Evolutionary conservation across 2,329 filamentous ascomycete genomes (phyloP), one percentile per base, ranked within the genome.

Genomic region (Neonectria punicea): DNA sequence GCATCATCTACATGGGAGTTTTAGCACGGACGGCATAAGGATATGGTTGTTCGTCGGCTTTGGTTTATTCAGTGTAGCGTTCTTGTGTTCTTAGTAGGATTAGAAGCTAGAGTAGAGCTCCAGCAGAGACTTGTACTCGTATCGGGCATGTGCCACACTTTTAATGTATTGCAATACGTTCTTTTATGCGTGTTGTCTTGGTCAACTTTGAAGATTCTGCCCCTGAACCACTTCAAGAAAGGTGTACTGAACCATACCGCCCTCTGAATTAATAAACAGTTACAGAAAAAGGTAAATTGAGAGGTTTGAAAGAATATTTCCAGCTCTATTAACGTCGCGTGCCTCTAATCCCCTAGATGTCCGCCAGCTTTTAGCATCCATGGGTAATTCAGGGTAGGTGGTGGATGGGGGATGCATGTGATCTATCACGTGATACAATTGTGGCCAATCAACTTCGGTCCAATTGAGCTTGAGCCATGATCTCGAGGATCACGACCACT

Each of bases 401-500:
- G 2, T 16, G 6, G 25, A 11, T 16, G n/a, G 7, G 28, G 5
- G 13, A 30, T 18, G 5, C 28, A 28, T 3, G 5, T 0, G 1
- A 30, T 0, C 25, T 2, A 22, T 62, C 74, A 76, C 73, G 74
- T 76, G 74, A 76, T 32, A 2, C 1, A 0, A 7, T 28, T 16
- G 57, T 58, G 65, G 58, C 74, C 72, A 76, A 74, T 74, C 70
- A 74, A 30, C 49, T 65, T 49, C n/a, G 46, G 53, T 65, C 56
- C 68, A 75, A 74, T 75, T 73, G 69, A 74, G 69, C 71, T 75
- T 65, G 69, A 55, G 66, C 49, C 46, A 57, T 63, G 60, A 73
- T 70, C 71, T 64, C 67, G 57, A 71, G 66, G 71, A 71, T 68
- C 74, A 75, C 71, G 67, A 74, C 70, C 68, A 70, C 72, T 70